Percentiles rank a stretch among this genome's conserved stretches.
phyloP scores from a whole-genome alignment of 2,329 filamentous ascomycete genomes.

The Penicillium vulpinum region DNA sequence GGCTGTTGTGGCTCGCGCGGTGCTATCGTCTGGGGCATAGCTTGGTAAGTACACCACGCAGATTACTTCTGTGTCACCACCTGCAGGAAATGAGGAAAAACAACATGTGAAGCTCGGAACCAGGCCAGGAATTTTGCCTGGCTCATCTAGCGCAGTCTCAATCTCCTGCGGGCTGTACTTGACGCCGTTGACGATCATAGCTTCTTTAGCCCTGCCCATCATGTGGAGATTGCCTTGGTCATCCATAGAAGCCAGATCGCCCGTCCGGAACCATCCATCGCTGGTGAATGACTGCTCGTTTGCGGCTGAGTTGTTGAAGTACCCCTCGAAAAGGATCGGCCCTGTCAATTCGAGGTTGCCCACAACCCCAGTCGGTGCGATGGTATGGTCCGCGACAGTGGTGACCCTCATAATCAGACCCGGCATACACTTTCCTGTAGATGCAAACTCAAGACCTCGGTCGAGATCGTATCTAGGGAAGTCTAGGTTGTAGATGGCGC shows the following conservation, averaged over 20 bases:
- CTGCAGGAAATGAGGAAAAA: constrained; percentile 39
- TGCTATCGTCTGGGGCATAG: constrained; percentile 11
- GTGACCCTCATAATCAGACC: constrained; percentile 26
- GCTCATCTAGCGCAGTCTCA: constrained; percentile 40
- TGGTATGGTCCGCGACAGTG: neutral
- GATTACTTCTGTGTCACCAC: constrained; percentile 40
- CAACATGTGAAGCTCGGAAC: constrained; percentile 37
- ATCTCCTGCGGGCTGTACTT: constrained; percentile 45
- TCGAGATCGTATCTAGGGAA: constrained; percentile 46
- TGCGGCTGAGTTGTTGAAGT: constrained; percentile 36
- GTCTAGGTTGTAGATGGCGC: constrained; percentile 46
- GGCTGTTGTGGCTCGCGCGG: constrained; percentile 1
- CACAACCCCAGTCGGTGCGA: neutral
- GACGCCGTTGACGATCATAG: constrained; percentile 51
- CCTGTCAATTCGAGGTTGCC: constrained; percentile 30
- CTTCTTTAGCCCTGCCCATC: constrained; percentile 9
- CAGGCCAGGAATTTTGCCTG: constrained; percentile 22
- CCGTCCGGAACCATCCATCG: constrained; percentile 38
- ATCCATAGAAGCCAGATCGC: constrained; percentile 15
- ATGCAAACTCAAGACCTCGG: constrained; percentile 39
- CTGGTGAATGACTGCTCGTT: constrained; percentile 25
- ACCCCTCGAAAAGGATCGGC: constrained; percentile 26
- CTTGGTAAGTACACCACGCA: constrained; percentile 42
- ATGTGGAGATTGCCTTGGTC: constrained; percentile 16
- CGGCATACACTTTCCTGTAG: constrained; percentile 23